Evolutionary conservation across 106 monocot species (phyloP), one percentile per base, ranked within the genome.

Genomic region (Dioscorea alata): DNA sequence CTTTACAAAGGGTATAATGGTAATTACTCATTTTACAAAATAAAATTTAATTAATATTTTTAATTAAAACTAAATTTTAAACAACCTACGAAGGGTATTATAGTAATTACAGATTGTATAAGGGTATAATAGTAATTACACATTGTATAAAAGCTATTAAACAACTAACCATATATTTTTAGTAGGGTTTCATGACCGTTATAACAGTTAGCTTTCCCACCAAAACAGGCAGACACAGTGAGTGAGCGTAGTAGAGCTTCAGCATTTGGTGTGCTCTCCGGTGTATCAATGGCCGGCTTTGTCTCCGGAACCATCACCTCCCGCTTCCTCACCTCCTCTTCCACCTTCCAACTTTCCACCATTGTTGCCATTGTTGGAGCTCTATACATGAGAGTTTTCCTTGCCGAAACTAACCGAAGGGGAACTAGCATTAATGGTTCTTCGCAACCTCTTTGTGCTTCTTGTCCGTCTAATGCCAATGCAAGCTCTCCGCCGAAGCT

Each of bases 251-350:
- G 75, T 28, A 87, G 92, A 6, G 83, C 85, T 1, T 64, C 99
- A 13, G 87, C 81, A 0, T 93, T 99, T 67, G 90, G 99, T 48
- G 50, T 87, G 0, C 73, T 99, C 60, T 83, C 87, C 48, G 99
- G 99, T 61, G 64, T 90, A 10, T 79, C 79, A 34, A 66, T 85
- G 10, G 94, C 87, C 16, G 94, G 90, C 6, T 84, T 94, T 76
- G 83, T 94, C 60, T 70, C 76, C 2, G 94, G 90, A 1, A 90
- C 82, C 17, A 18, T 90, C 1, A 48, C 78, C 19, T 79, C 93
- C 48, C 91, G 96, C 15, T 84, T 96, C 69, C 78, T 96, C 72
- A 56, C 80, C 63, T 82, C 88, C 33, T 63, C 83, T 52, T 63
- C 70, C 71, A 86, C 77, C 23, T 93, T 93, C 69, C 76, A 84